These are phyloP conservation scores for Pulveroboletus sp. DNA, from an alignment of 768 basidiomycete species.

Conservation along the genomic window DNA sequence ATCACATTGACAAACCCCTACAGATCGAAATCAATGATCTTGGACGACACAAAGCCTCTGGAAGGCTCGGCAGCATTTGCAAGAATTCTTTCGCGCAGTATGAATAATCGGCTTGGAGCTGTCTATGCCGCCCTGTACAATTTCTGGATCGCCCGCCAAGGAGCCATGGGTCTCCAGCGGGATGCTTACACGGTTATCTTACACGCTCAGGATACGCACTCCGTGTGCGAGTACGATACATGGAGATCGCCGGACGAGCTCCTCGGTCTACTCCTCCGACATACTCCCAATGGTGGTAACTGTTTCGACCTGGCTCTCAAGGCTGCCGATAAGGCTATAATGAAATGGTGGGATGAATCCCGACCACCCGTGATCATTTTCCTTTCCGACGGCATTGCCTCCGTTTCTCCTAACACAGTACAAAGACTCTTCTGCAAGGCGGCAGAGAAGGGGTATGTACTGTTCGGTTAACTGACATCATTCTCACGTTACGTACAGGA, in stretches of 20 bases:
- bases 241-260: conserved; percentile 39
- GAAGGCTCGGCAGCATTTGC: conserved; percentile 34
- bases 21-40: no score
- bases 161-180: conserved; percentile 23
- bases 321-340: conserved; percentile 35
- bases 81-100: conserved; percentile 31
- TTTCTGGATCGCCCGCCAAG: conserved; percentile 52
- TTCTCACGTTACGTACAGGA: conserved; percentile 29
- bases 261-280: conserved; percentile 20
- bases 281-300: conserved; percentile 38
- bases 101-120: conserved; percentile 50
- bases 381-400: conserved; percentile 51
- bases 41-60: no score
- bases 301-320: conserved; percentile 39
- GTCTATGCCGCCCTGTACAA: conserved; percentile 51
- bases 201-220: conserved; percentile 29
- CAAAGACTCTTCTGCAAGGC: conserved; percentile 35
- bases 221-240: no score
- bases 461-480: not conserved
- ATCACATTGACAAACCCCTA: no score
- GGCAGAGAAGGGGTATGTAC: conserved; percentile 15
- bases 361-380: conserved; percentile 50
- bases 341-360: conserved; percentile 40
- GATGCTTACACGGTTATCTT: conserved; percentile 55
- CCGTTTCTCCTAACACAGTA: conserved; percentile 30